Base-by-base conservation (phyloP, 345 rosid species). In the Ricinus communis region DNA sequence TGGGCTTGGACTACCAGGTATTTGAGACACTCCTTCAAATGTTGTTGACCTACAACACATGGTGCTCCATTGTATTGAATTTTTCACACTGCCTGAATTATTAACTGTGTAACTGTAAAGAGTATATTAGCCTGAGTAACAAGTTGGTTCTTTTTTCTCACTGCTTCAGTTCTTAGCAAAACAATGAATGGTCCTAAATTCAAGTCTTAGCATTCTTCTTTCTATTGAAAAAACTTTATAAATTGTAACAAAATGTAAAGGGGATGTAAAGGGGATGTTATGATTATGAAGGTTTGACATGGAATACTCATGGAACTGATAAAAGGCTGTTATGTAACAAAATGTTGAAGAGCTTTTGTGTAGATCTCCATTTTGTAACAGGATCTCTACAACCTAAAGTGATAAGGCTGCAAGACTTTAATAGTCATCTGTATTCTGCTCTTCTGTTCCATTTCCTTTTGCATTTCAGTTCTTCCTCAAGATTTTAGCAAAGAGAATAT, bases 1-100 rank as follows among this genome's bases (percentile, higher is more conserved):
- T 41, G 96, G 96, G 46, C 90, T 90, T 73, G 91, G 83, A 69
- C 77, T 87, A 22, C 93, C 91, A 79, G 91, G 96, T 87, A 82
- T 60, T 45, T 52, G 53, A 21, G 25, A 52, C 19, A 27, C n/a
- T 58, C 40, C 50, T 51, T 72, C 25, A 22, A n/a, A 54, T 63
- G 31, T 46, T 56, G 30, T 65, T 38, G 50, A 25, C 18, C 5
- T n/a, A 40, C 31, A 40, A 15, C n/a, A 25, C 33, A 24, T 62
- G 31, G 57, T 19, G 18, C 13, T 30, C 24, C 3, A 22, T 43
- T 43, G 21, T 15, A 27, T 19, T 43, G n/a, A 41, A 8, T 45
- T 25, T 18, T 16, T 18, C 40, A n/a, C 25, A 65, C 24, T n/a
- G 24, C 7, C 18, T 65, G 25, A 16, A 28, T 14, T 3, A 25